Evolutionary conservation across 148 eudicot species (phyloP), one percentile per base, ranked within the genome.

Genomic region (Chenopodium berlandieri): DNA sequence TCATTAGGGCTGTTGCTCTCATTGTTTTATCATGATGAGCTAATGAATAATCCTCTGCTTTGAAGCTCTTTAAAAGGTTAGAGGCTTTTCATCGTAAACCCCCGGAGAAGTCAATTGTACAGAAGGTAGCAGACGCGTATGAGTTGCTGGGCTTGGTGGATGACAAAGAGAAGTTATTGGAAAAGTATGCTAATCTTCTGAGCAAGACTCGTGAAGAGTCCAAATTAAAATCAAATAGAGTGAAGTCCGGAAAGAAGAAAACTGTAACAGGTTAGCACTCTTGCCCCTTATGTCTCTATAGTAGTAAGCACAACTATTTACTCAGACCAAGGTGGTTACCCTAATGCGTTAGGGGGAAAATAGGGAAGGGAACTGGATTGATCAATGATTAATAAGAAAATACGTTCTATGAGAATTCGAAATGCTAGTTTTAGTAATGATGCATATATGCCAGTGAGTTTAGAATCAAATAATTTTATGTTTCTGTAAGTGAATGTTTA

Each of bases 61-160:
- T 78, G 77, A 64, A 88, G 90, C 98, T 96, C 80, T 96, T 92
- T 83, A 90, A 88, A 83, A 83, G 94, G 30, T 84, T 96, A 27
- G 98, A 96, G 86, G 90, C 91, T 73, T 92, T 85, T 89, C 93
- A 87, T 78, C 93, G 99, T 4, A 86, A 85, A 76, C 98, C 98
- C 9, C 89, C 91, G 0, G 97, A 92, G 77, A 96, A 94, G 85
- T 79, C 82, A 6, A 85, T 92, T 65, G 97, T 96, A 84, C 86
- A 77, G 89, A 96, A 89, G 85, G 97, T 94, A 68, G 93, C 89
- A 9, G 83, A 92, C 86, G 94, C 97, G 12, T 94, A 92, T 87
- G 98, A 96, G 80, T n/a, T 90, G 64, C 83, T 94, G 77, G 98
- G 95, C 14, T 71, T 87, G 78, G 16, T 64, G 48, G 94, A 90